phyloP scores from a whole-genome alignment of 1,284 basidiomycete species.

The Athelia psychrophila region DNA sequence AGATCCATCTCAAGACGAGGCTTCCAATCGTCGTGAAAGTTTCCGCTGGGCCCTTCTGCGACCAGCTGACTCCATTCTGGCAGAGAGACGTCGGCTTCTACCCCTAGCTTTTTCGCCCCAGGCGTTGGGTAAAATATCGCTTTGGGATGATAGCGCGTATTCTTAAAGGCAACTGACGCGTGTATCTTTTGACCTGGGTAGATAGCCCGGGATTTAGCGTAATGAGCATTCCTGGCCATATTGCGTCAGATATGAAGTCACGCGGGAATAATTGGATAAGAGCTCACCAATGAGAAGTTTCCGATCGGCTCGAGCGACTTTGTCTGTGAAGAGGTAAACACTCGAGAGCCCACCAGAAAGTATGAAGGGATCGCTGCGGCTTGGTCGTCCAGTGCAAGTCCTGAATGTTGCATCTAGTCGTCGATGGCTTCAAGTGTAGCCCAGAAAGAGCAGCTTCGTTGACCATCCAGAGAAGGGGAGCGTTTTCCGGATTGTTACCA shows the following conservation, averaged over 20 bases:
- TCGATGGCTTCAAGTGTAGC: background rate
- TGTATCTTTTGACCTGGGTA: background rate
- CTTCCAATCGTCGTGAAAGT: too few relatives aligned
- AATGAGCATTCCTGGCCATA: background rate
- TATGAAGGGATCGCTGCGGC: background rate
- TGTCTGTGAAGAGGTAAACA: background rate
- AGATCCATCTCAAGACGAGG: too few relatives aligned
- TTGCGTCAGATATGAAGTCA: too few relatives aligned
- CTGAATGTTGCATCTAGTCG: background rate
- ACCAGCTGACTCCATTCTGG: too few relatives aligned
- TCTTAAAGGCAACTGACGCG: background rate
- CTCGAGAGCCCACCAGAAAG: background rate
- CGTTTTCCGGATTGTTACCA: background rate
- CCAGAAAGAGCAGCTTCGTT: conserved; percentile 1
- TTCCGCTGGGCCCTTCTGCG: too few relatives aligned
- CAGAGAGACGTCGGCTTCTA: too few relatives aligned
- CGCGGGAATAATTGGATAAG: too few relatives aligned
- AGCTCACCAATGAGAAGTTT: background rate
- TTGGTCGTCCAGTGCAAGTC: background rate
- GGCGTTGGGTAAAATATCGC: background rate
- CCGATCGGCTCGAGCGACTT: background rate
- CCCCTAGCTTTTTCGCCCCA: too few relatives aligned
- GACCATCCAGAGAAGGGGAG: conserved; percentile 2
- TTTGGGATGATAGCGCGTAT: background rate
- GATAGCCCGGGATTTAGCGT: background rate